Evolutionary conservation across 179 eudicot genomes (phyloP), one percentile per base, ranked within the genome.

Genomic region (Corrigiola litoralis): DNA sequence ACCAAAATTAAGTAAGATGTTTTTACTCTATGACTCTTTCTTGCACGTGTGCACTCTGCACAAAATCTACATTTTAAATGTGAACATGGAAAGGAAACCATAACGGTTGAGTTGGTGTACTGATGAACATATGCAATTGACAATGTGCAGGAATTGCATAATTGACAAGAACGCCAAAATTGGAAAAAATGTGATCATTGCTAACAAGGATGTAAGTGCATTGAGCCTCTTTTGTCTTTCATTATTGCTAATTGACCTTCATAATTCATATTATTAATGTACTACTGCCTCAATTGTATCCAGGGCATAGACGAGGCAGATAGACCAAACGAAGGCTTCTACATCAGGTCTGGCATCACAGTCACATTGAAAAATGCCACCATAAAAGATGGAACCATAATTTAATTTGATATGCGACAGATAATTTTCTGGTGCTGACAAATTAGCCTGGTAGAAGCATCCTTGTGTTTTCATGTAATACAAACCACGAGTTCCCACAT

Each of bases 231-330:
- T 63, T 37, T 31, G 8, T 2, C 53, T 16, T 27, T 37, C 17
- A 7, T 2, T 5, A 29, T 5, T 37, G 37, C 14, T 46, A 11
- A 25, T 33, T 11, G 18, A 32, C 13, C 56, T 8, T 24, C 2
- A 28, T 5, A 11, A 28, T 24, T 18, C 21, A 10, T 1, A 13
- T 58, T 2, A 25, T 33, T 38, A 70, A 46, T 27, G 2, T 33
- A 20, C 38, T 49, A 16, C 16, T 36, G 21, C 55, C 23, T 13
- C 21, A 6, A 42, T 50, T n/a, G 48, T 31, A 46, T 44, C n/a
- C 75, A 90, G 97, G 85, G 87, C 17, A 86, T 90, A 60, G 68
- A 84, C 66, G 97, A 91, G 73, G 94, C 96, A 28, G 91, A 88
- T 42, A 81, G 87, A 54, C 84, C 91, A 29, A 62, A 77, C 18